A percentile compares a stretch with the other conserved stretches of the same genome.
Conservation (phyloP, 345 rosid genomes). For the Gynandropsis gynandra region DNA sequence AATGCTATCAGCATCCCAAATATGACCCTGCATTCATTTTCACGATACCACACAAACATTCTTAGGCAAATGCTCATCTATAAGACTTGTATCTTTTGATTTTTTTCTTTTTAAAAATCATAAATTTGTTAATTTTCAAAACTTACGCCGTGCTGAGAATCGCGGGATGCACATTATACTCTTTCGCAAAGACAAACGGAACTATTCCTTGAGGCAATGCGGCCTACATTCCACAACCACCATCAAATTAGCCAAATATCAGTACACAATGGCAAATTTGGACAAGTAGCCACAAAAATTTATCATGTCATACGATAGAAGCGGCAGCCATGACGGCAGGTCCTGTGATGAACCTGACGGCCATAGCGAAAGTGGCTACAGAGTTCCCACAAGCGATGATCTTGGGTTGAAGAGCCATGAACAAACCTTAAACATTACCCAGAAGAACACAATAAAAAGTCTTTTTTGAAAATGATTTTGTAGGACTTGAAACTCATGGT, state of each 20-base stretch:
- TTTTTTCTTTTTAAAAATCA: no score
- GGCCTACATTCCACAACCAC: slow-evolving; percentile 35
- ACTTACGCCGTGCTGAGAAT: slow-evolving; percentile 81
- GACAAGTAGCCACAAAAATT: slow-evolving; percentile 83
- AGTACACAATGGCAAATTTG: slow-evolving; percentile 81
- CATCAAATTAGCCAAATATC: neutral
- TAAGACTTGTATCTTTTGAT: no score
- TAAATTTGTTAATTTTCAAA: no score
- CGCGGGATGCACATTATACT: slow-evolving; percentile 77
- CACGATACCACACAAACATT: slow-evolving; percentile 8
- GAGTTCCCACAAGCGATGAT: slow-evolving; percentile 95
- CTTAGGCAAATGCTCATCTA: no score
- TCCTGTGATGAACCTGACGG: slow-evolving; percentile 82
- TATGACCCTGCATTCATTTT: slow-evolving; percentile 63
- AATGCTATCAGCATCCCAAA: slow-evolving; percentile 96
- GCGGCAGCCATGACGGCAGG: slow-evolving; percentile 95
- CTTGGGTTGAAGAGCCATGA: slow-evolving; percentile 99
- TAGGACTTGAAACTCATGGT: slow-evolving; percentile 10
- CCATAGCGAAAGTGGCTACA: slow-evolving; percentile 79
- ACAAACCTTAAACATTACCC: slow-evolving; percentile 49
- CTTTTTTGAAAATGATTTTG: neutral
- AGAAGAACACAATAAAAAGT: neutral
- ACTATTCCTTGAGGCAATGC: slow-evolving; percentile 88
- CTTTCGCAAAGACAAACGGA: slow-evolving; percentile 88
- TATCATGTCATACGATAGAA: slow-evolving; percentile 59